Conservation (phyloP, 139 green algal species). For the Auxenochlorella pyrenoidosa region DNA sequence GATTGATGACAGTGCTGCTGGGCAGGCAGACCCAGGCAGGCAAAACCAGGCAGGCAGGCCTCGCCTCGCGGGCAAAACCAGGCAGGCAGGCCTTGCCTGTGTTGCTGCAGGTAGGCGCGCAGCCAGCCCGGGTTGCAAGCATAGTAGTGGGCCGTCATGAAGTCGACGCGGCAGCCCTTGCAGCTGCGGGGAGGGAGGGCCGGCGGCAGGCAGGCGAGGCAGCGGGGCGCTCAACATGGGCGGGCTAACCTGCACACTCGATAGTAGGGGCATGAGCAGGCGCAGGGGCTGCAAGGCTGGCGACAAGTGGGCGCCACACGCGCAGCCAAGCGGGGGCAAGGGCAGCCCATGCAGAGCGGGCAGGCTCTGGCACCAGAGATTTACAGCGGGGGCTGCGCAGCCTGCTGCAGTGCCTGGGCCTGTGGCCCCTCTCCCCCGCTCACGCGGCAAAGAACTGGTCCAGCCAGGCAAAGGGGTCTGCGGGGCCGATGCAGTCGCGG, state of each 20-base stretch:
- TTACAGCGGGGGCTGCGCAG: too few species aligned
- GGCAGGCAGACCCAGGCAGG: too few species aligned
- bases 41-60: neutral
- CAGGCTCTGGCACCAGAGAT: neutral
- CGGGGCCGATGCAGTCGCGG: neutral
- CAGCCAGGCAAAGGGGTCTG: constrained; percentile 36
- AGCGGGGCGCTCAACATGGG: too few species aligned
- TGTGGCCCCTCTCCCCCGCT: too few species aligned
- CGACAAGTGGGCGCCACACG: too few species aligned
- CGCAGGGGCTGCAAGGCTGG: too few species aligned
- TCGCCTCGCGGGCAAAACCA: neutral
- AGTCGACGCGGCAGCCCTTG: constrained; percentile 39
- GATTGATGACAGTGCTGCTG: too few species aligned
- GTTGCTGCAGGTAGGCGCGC: neutral
- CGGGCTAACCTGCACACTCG: too few species aligned
- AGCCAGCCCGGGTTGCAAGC: constrained; percentile 22
- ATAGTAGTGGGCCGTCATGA: constrained; percentile 38
- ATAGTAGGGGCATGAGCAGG: neutral
- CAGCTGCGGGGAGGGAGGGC: constrained; percentile 2
- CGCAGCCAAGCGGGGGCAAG: too few species aligned
- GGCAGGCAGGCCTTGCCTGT: neutral
- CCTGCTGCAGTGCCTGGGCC: too few species aligned
- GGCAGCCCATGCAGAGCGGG: too few species aligned
- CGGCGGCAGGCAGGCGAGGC: neutral
- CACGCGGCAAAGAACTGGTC: constrained; percentile 38